Conservation (phyloP, 495 filamentous ascomycete genomes). For the Aspergillus sclerotiicarbonarius region DNA sequence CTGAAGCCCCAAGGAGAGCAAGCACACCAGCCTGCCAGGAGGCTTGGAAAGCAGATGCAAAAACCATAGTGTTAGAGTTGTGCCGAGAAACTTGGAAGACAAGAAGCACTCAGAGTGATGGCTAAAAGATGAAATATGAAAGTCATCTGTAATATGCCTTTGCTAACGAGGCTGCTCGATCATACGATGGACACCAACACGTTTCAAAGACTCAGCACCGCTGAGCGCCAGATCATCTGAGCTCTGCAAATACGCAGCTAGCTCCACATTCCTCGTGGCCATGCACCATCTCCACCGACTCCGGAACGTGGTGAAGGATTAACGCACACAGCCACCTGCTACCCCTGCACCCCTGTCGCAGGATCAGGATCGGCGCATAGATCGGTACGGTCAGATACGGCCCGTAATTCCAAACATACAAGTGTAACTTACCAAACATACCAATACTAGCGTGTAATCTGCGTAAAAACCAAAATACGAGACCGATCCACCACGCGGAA, state of each 20-base stretch:
- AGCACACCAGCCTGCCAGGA: neutral
- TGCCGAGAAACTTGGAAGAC: neutral
- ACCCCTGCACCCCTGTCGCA: neutral
- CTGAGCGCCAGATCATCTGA: neutral
- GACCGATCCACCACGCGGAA: neutral
- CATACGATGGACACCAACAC: neutral
- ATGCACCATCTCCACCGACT: neutral
- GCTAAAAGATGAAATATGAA: neutral
- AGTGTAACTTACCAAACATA: neutral
- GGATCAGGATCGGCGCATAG: neutral
- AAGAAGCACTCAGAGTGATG: neutral
- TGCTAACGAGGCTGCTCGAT: neutral
- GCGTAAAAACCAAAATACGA: neutral
- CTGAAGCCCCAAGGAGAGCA: neutral
- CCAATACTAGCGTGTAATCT: neutral
- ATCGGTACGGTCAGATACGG: neutral
- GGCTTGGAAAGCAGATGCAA: neutral
- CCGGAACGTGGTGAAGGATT: neutral
- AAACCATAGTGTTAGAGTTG: neutral
- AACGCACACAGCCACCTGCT: neutral
- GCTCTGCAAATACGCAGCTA: neutral
- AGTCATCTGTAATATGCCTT: neutral
- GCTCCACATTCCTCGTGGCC: neutral
- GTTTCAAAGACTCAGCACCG: neutral
- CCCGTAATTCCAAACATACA: neutral